Conservation (phyloP, 352 stramenopile species). For the Phytophthora megakarya region DNA sequence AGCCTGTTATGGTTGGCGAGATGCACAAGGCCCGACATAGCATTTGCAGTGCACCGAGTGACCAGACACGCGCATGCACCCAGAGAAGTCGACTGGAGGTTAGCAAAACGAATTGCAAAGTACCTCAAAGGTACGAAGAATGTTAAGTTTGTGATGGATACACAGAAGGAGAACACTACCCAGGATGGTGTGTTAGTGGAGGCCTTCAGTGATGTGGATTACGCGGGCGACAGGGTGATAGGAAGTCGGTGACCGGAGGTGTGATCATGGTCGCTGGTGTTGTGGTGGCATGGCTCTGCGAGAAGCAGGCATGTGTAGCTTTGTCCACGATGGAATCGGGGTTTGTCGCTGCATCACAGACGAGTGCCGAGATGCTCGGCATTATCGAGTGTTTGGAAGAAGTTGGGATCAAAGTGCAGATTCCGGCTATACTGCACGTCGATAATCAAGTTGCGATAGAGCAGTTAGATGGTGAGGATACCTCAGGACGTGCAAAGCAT, state of each 20-base stretch:
- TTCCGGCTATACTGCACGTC: too few species aligned
- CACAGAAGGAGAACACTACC: too few species aligned
- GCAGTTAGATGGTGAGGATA: neutral
- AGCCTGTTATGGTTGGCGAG: conserved; percentile 3
- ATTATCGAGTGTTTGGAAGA: too few species aligned
- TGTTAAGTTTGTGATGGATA: too few species aligned
- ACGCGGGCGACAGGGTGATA: neutral
- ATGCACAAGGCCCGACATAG: too few species aligned
- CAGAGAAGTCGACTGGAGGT: neutral
- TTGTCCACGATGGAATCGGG: neutral
- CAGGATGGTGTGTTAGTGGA: neutral
- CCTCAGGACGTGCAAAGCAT: neutral
- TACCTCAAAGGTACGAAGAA: conserved; percentile 4
- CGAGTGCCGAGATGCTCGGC: too few species aligned
- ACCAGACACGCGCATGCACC: neutral
- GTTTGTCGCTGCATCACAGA: neutral
- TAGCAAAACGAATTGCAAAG: neutral
- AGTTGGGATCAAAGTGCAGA: too few species aligned
- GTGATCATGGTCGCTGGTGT: too few species aligned
- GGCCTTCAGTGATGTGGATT: neutral
- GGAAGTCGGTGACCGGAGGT: too few species aligned
- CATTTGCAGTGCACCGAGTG: neutral
- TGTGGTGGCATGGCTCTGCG: too few species aligned
- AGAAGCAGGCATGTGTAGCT: neutral
- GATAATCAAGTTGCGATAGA: neutral